Evolutionary conservation across 1,284 basidiomycete species (phyloP).

Genomic region (Sanghuangporus weigelae): DNA sequence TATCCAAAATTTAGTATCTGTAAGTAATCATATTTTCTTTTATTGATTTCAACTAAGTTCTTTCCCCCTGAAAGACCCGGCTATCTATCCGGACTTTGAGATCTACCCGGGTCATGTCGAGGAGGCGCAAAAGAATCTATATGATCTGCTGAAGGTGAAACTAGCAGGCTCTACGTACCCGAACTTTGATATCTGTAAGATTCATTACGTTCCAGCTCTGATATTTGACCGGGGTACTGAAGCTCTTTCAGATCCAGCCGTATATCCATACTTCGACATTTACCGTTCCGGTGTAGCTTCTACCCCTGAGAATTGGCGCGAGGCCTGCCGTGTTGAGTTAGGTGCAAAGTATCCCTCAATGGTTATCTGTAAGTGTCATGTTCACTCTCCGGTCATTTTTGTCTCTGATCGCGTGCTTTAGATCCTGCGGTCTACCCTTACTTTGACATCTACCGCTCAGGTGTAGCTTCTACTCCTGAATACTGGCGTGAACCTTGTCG

Average conservation of each 20-base stretch:
- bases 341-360: slow-evolving; percentile 22
- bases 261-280: slow-evolving; percentile 20
- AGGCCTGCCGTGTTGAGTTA: not conserved
- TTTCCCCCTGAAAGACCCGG: slow-evolving; percentile 18
- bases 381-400: not conserved
- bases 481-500: not conserved
- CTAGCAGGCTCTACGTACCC: slow-evolving; percentile 7
- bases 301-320: not conserved
- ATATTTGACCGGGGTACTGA: not conserved
- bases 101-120: slow-evolving; percentile 15
- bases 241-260: slow-evolving; percentile 16
- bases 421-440: slow-evolving; percentile 23
- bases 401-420: not conserved
- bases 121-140: slow-evolving; percentile 1
- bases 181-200: slow-evolving; percentile 13
- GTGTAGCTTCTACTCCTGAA: not conserved
- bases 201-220: not conserved
- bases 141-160: slow-evolving; percentile 8
- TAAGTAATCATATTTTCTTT: not conserved
- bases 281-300: slow-evolving; percentile 14
- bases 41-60: not conserved
- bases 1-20: slow-evolving; percentile 18
- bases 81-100: slow-evolving; percentile 22
- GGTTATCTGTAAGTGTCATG: slow-evolving; percentile 22
- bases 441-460: slow-evolving; percentile 26